Evolutionary conservation across 2,329 filamentous ascomycete genomes (phyloP), one percentile per base, ranked within the genome.

Genomic region (Chaetomium globosum): DNA sequence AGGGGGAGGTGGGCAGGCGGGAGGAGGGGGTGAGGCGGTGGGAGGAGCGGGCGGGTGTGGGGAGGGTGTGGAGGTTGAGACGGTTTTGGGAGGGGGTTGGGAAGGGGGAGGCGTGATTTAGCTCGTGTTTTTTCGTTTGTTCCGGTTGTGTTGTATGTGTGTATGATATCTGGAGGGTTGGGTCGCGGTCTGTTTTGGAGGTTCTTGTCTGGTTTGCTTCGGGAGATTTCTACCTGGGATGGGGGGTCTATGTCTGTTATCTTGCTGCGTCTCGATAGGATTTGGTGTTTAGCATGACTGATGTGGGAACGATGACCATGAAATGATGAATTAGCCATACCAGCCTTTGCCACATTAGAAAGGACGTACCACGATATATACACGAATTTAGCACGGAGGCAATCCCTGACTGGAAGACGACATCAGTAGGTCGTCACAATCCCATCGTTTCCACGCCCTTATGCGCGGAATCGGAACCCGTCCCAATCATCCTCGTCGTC

Each of bases 1-100:
- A 76, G 49, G 77, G 83, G 23, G 80, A 85, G 74, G 83, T 86
- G 3, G 76, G 76, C 62, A 79, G 82, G 73, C 76, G 80, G 54
- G 80, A 80, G 70, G 80, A 86, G 72, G 76, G 79, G 61, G 75
- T 83, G 28, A 78, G 75, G 67, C 73, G 72, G 65, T 80, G 78
- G 74, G 81, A 86, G 67, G 84, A 87, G 73, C 78, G 76, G 33
- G 76, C 78, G 0, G 83, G 85, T 0, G 75, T 85, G 0, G 84
- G 85, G 2, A 77, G 83, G 51, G 87, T 89, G 7, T 85, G 87
- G 81, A 81, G 83, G 26, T 74, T 91, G 64, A 83, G 83, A 71
- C 80, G 81, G 66, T 90, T 89, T 72, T 91, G 88, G 87, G 46
- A 91, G 76, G 80, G 81, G 26, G 78, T 89, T 39, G 80, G 81